Percentiles rank a stretch among this genome's conserved stretches.
These are phyloP conservation scores for Diaporthe sp. DNA, from an alignment of 2,329 filamentous ascomycete genomes.

Conservation along the genomic window DNA sequence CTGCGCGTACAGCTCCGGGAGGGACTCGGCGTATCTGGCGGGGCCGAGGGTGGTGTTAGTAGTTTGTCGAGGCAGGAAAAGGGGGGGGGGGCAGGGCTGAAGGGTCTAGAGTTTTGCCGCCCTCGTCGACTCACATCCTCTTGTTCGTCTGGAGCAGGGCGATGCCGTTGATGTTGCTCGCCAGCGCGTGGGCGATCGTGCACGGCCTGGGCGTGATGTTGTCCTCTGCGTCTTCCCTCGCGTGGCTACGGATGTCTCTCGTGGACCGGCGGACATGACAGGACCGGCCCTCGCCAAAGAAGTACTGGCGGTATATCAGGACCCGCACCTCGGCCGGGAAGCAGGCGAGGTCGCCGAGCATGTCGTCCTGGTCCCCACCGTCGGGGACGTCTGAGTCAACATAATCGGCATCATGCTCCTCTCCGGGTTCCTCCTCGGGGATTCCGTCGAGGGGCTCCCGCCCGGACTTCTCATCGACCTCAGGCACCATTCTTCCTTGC, in stretches of 20 bases:
- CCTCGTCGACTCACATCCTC: not conserved
- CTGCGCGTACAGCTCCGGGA: conserved; percentile 11
- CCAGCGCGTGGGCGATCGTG: conserved; percentile 1
- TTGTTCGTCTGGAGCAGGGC: conserved; percentile 19
- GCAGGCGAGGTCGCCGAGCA: conserved; percentile 12
- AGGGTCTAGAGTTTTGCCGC: not conserved
- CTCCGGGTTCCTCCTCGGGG: not conserved
- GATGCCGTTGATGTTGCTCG: conserved; percentile 19
- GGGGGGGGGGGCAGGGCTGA: not conserved
- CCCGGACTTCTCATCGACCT: not conserved
- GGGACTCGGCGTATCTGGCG: not conserved
- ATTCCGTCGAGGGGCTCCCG: not conserved
- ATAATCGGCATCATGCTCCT: not conserved
- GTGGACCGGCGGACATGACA: conserved; percentile 4
- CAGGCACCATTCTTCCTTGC: not conserved
- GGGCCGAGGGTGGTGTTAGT: not conserved
- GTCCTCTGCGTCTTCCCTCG: not conserved
- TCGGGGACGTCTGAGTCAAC: not conserved
- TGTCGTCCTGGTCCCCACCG: not conserved
- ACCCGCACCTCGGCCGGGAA: conserved; percentile 20
- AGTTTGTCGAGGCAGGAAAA: too few relatives aligned
- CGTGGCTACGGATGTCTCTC: not conserved
- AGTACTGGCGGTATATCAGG: conserved; percentile 6
- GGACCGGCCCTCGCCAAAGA: not conserved
- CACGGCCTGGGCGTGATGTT: conserved; percentile 7